Percentiles rank a stretch among this genome's conserved stretches.
Conservation (phyloP, 2,329 filamentous ascomycete species). For the Beauveria brongniartii region DNA sequence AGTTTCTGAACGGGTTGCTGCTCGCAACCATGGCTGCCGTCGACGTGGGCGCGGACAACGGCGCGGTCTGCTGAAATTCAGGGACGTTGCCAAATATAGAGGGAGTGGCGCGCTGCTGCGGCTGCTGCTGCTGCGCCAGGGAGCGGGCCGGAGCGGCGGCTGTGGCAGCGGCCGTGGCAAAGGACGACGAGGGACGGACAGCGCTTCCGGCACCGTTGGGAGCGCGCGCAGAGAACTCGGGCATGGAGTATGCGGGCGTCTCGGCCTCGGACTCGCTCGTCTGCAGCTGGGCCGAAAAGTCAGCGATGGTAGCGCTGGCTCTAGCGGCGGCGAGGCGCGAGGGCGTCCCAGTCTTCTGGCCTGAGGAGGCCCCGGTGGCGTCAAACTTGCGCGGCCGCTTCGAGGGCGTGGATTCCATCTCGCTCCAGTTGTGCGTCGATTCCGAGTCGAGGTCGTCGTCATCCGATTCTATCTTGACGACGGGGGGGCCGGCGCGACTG, state of each 20-base stretch:
- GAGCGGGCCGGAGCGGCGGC: too few species aligned
- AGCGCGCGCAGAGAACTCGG: not conserved
- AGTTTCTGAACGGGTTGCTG: constrained; percentile 7
- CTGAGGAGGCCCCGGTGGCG: constrained; percentile 11
- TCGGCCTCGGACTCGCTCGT: constrained; percentile 20
- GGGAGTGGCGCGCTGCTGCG: not conserved
- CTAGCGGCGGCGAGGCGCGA: constrained; percentile 25
- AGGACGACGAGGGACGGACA: constrained; percentile 13
- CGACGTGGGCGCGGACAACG: not conserved
- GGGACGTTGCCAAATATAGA: constrained; percentile 4
- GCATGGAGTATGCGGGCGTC: not conserved
- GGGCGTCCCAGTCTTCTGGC: constrained; percentile 19
- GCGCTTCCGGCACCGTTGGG: not conserved
- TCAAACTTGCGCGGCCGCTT: constrained; percentile 25
- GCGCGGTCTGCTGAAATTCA: not conserved
- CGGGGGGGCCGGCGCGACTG: constrained; percentile 9
- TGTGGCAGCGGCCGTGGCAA: constrained; percentile 11
- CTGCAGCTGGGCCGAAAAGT: constrained; percentile 20
- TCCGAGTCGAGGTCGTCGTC: constrained; percentile 21
- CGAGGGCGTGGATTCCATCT: constrained; percentile 28
- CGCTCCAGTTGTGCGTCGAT: constrained; percentile 21
- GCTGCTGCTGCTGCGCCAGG: not conserved
- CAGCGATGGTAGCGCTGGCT: constrained; percentile 27
- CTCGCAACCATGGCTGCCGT: not conserved
- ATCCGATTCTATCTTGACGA: constrained; percentile 15